Evolutionary conservation across 805 yeast genomes (phyloP), one percentile per base, ranked within the genome.

Genomic region (Wickerhamiella nectarea): DNA sequence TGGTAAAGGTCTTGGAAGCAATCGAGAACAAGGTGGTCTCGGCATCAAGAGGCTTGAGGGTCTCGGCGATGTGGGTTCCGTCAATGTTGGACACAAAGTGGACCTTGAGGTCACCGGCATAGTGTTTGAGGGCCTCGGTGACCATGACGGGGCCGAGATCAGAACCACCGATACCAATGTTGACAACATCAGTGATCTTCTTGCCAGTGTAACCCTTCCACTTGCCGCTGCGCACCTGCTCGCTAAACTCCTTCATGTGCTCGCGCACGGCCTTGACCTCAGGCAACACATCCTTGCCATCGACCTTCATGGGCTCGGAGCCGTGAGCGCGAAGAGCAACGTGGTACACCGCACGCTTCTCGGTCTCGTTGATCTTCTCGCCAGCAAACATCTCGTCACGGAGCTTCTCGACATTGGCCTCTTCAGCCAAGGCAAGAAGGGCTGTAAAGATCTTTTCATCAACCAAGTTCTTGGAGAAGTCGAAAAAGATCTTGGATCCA

Each of bases 61-160:
- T 74, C 69, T 89, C 98, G 50, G 94, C 91, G 63, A 89, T 72
- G 68, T 87, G 95, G 46, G 98, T 91, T 63, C 98, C 98, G 63
- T 91, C 98, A 60, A 91, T 89, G 76, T 91, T 91, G 54, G 97
- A 89, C 50, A 91, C 98, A 66, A 87, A 91, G 69, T 89, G 94
- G 41, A 76, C 94, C 51, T 70, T 66, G 56, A 91, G 70, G 42
- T 58, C 65, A 48, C 76, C 79, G 55, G 81, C 74, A 66, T 89
- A 91, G 54, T 83, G 80, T 72, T 89, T 91, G 62, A 91, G 74
- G 34, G 98, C 96, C 70, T 91, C 97, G 50, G 96, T 85, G 56
- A 91, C 97, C 98, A 91, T 91, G 44, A 91, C 97, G 37, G 98
- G 98, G 57, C 98, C 98, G 57, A 91, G 74, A 66, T 91, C 98